A percentile compares a stretch with the other conserved stretches of the same genome.
Conservation (phyloP, 169 alveolate species). For the Eimeria brunetti region DNA sequence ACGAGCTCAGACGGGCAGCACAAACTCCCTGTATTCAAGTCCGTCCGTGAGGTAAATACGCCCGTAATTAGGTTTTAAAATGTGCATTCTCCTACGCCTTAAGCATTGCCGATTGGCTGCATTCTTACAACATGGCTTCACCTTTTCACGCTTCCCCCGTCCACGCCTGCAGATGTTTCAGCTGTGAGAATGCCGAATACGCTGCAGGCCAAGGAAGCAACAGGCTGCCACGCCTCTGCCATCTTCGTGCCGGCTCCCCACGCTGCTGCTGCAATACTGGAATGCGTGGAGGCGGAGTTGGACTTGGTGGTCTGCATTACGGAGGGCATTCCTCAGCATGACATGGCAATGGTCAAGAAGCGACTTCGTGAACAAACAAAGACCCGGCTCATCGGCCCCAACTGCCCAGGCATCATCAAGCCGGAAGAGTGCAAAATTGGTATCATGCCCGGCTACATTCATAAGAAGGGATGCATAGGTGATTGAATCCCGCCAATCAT, state of each 20-base stretch:
- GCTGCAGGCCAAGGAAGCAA: slow-evolving; percentile 80
- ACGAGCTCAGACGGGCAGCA: slow-evolving; percentile 85
- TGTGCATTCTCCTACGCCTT: not conserved
- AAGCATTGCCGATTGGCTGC: not conserved
- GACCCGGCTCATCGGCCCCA: slow-evolving; percentile 97
- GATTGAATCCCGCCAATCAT: not conserved
- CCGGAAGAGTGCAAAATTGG: slow-evolving; percentile 99
- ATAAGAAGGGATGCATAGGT: slow-evolving; percentile 94
- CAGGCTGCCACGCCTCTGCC: slow-evolving; percentile 96
- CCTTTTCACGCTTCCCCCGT: not conserved
- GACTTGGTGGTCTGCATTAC: slow-evolving; percentile 97
- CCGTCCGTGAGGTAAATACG: slow-evolving; percentile 83
- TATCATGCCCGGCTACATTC: slow-evolving; percentile 99
- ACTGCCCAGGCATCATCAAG: slow-evolving; percentile 99
- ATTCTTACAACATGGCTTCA: not conserved
- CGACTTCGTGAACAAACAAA: slow-evolving; percentile 83
- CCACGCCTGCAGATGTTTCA: not conserved
- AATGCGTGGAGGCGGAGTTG: slow-evolving; percentile 97
- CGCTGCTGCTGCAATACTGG: slow-evolving; percentile 97
- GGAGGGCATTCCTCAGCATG: slow-evolving; percentile 99
- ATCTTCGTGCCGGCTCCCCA: slow-evolving; percentile 97
- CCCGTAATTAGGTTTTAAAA: not conserved
- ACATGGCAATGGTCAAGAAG: slow-evolving; percentile 95
- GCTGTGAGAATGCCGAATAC: not conserved
- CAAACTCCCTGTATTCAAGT: slow-evolving; percentile 88